phyloP scores from a whole-genome alignment of 2,329 filamentous ascomycete species.

The Coniochaeta hoffmannii region DNA sequence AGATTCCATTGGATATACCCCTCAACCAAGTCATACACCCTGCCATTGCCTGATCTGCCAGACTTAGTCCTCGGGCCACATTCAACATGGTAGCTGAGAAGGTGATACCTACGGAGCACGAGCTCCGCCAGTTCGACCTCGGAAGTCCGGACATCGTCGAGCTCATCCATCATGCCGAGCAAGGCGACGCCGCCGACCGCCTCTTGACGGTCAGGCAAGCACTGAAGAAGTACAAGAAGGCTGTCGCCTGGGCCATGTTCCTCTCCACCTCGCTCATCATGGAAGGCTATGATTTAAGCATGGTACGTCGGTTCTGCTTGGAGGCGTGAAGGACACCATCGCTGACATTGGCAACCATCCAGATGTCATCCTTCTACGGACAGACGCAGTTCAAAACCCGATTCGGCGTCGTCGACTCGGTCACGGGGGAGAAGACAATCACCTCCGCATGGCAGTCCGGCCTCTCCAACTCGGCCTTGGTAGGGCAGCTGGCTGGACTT shows the following conservation, averaged over 20 bases:
- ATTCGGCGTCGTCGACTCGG: conserved; percentile 18
- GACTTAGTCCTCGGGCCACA: too few relatives aligned
- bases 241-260: conserved; percentile 21
- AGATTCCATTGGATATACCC: too few relatives aligned
- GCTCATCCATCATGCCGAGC: conserved; percentile 11
- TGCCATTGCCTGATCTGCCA: too few relatives aligned
- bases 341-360: background rate
- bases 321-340: background rate
- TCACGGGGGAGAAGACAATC: conserved; percentile 27
- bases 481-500: conserved; percentile 36
- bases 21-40: too few relatives aligned
- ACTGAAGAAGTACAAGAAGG: conserved; percentile 19
- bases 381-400: conserved; percentile 20
- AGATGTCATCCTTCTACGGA: conserved; percentile 22
- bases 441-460: conserved; percentile 37
- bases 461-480: conserved; percentile 31
- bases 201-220: conserved; percentile 17
- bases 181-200: conserved; percentile 12
- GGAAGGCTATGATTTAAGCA: conserved; percentile 27
- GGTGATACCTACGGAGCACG: conserved; percentile 5
- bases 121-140: conserved; percentile 7
- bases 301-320: conserved; percentile 17
- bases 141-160: conserved; percentile 6
- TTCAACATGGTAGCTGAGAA: background rate
- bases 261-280: conserved; percentile 19